These are phyloP conservation scores for Pharnaceum exiguum DNA, from an alignment of 148 eudicot genomes.

Conservation along the genomic window DNA sequence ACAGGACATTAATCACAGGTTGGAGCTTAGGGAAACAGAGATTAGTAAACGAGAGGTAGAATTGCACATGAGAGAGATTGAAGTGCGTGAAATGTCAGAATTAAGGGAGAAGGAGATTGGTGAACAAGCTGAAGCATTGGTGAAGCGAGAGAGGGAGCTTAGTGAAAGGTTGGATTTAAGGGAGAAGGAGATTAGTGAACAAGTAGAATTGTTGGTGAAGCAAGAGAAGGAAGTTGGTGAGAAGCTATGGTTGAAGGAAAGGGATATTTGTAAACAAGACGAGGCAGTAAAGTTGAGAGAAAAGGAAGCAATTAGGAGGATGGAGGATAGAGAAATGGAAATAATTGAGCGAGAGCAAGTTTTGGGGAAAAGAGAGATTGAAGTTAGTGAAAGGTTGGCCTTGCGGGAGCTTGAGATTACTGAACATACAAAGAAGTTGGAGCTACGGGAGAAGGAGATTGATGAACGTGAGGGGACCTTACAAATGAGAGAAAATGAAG, in stretches of 20 bases:
- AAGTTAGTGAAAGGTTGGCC: not conserved
- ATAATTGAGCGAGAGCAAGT: not conserved
- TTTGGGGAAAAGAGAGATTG: too few species aligned
- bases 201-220: too few species aligned
- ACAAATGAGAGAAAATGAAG: conserved; percentile 6
- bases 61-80: not conserved
- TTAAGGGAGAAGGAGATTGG: conserved; percentile 9
- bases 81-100: not conserved
- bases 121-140: not conserved
- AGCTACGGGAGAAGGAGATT: conserved; percentile 7
- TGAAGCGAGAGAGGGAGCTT: not conserved
- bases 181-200: conserved; percentile 7
- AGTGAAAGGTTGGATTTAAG: not conserved
- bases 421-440: not conserved
- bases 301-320: conserved; percentile 7
- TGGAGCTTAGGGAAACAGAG: conserved; percentile 2
- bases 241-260: conserved; percentile 2
- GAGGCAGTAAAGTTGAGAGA: conserved; percentile 4
- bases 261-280: conserved; percentile 1
- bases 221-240: too few species aligned
- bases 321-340: not conserved
- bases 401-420: not conserved
- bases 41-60: not conserved
- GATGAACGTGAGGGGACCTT: not conserved
- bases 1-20: too few species aligned